Base-by-base conservation (phyloP, 441 rosid genomes). In the Euphorbia corollata region DNA sequence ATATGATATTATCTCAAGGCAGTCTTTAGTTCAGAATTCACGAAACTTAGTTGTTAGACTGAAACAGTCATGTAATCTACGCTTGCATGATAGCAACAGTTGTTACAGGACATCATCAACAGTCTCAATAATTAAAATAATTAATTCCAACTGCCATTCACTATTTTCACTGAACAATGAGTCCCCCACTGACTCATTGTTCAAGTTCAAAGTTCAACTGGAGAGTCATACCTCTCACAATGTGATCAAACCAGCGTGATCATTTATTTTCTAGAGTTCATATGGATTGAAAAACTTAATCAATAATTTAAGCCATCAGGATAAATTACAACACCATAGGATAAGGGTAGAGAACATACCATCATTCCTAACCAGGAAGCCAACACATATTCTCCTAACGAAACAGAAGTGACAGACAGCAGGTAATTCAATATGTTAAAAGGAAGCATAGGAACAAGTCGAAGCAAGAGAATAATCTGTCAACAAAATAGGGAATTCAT, bases 281-380 rank as follows among this genome's bases (percentile, higher is more conserved):
- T 55, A 63, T 5, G 23, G 24, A 48, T 23, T 9, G 3, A 39
- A 50, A 60, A 4, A 9, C 18, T 27, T 11, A n/a, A n/a, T 32
- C 22, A 6, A 39, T 39, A 39, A 39, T 16, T 38, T 65, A 20
- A 30, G 10, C 48, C 53, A 45, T 67, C 27, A 2, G 8, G 34
- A 64, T 38, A 59, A 55, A 51, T 24, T 53, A 30, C 8, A 24
- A 6, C 12, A 27, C 13, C 23, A 32, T 63, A 57, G 13, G 45
- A 60, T 27, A 1, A 53, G 34, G 66, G 59, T 8, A 16, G 24
- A 36, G 39, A 50, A 68, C 65, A 59, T 87, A 90, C 97, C 98
- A 88, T 88, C 97, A 90, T 90, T 71, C 97, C 98, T 70, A 90
- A 62, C 97, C 97, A 92, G 27, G 98, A 86, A 68, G 90, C 92